Percentiles rank a stretch among this genome's conserved stretches.
These are phyloP conservation scores for Aureobasidium lini DNA, from an alignment of 2,329 filamentous ascomycete genomes.

Conservation along the genomic window DNA sequence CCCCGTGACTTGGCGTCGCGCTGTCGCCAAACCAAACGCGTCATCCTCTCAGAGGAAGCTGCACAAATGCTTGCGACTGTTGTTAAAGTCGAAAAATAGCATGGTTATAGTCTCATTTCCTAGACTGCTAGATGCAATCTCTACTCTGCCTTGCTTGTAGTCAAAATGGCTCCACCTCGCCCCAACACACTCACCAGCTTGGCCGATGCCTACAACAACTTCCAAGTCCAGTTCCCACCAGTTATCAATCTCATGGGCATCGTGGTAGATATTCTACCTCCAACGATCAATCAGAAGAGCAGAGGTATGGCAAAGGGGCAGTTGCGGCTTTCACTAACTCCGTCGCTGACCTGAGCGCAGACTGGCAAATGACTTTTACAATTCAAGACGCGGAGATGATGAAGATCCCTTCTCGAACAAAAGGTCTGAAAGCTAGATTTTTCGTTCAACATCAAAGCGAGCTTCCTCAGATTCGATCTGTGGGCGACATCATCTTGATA, in stretches of 20 bases:
- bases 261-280: slow-evolving; percentile 54
- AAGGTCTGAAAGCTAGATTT: slow-evolving; percentile 47
- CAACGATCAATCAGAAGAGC: slow-evolving; percentile 45
- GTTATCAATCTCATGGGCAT: slow-evolving; percentile 61
- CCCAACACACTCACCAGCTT: background rate
- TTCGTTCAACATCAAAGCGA: slow-evolving; percentile 44
- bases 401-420: slow-evolving; percentile 23
- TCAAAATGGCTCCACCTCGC: slow-evolving; percentile 12
- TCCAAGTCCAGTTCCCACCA: background rate
- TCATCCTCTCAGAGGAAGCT: background rate
- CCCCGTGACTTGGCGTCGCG: background rate
- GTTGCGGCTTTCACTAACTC: background rate
- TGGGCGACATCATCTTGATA: slow-evolving; percentile 60
- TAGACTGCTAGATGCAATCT: background rate
- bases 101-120: too few relatives aligned
- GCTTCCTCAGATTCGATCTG: slow-evolving; percentile 34
- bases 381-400: slow-evolving; percentile 29
- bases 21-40: background rate
- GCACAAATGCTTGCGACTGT: background rate
- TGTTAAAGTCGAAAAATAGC: background rate
- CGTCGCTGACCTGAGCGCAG: background rate
- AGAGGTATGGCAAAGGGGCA: slow-evolving; percentile 36
- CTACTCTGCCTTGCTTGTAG: background rate
- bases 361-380: slow-evolving; percentile 28
- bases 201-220: slow-evolving; percentile 14